phyloP scores from a whole-genome alignment of 1,284 basidiomycete species.

The Cutaneotrichosporon daszewskae region DNA sequence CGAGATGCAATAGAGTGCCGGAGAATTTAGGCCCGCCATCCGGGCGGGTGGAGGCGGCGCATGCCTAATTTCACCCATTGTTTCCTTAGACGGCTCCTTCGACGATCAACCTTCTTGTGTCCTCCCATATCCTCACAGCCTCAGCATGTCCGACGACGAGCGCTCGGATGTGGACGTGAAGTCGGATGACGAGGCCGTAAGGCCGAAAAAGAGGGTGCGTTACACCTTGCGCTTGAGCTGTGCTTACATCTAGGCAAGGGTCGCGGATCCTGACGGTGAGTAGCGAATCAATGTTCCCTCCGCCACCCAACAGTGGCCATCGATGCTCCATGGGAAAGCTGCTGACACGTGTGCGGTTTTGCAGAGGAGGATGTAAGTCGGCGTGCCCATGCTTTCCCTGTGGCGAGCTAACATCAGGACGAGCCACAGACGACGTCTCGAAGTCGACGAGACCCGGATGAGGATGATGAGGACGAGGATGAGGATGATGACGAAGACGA shows the following conservation, averaged over 20 bases:
- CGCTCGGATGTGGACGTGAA: constrained; percentile 8
- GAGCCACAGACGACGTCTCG: constrained; percentile 50
- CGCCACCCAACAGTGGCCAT: too few relatives aligned
- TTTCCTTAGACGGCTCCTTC: too few relatives aligned
- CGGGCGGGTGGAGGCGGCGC: too few relatives aligned
- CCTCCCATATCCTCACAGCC: too few relatives aligned
- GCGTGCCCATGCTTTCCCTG: too few relatives aligned
- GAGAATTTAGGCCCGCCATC: too few relatives aligned
- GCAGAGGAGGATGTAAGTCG: constrained; percentile 25
- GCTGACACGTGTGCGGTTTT: constrained; percentile 1
- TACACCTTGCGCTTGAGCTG: not conserved
- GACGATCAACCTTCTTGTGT: too few relatives aligned
- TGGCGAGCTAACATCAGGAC: constrained; percentile 12
- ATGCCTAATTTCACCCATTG: too few relatives aligned
- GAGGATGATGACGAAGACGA: constrained; percentile 49
- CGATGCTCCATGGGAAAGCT: not conserved
- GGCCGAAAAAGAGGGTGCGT: constrained; percentile 37
- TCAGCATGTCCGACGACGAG: constrained; percentile 36
- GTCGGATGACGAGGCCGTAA: constrained; percentile 19
- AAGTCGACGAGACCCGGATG: constrained; percentile 41
- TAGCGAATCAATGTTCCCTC: not conserved
- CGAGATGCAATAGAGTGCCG: too few relatives aligned
- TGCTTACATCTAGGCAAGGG: constrained; percentile 24
- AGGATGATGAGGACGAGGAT: constrained; percentile 58
- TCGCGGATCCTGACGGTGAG: constrained; percentile 37